Base-by-base conservation (phyloP, 768 basidiomycete genomes). In the Tulasnella sp. region DNA sequence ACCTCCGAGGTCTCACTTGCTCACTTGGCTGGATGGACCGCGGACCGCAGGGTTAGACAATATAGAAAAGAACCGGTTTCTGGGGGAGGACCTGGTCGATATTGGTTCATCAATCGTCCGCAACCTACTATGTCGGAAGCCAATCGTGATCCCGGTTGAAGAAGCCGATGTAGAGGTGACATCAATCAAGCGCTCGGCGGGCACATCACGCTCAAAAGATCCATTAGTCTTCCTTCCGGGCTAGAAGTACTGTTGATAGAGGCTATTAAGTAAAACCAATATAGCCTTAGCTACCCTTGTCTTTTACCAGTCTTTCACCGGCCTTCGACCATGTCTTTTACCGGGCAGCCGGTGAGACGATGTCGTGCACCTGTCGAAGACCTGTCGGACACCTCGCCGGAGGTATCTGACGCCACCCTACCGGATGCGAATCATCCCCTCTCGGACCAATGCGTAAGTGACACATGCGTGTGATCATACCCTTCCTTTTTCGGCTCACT, bases 241-340 rank as follows among this genome's bases (percentile, higher is more conserved):
- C 18, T 73, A 37, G 9, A 44, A 73, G 9, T 37, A 22, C 3
- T 72, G 16, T 72, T 5, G 0, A 73, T 44, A 73, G 1, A n/a
- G n/a, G n/a, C n/a, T 6, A 7, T 4, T 44, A 6, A 5, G 7
- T 37, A 37, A 6, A 14, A 41, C 18, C 7, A 44, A 14, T 6
- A 18, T 16, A 34, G 7, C 37, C n/a, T n/a, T n/a, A n/a, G n/a
- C n/a, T n/a, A n/a, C n/a, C 72, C 31, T 31, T 73, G 37, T 73
- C 72, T 73, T 73, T 73, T 73, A 73, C 72, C 31, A 0, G 72
- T 73, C 72, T 22, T 73, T 73, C 9, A 73, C 72, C 72, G 72
- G 72, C 37, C 72, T 0, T 73, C 22, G 72, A 73, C 72, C 46
- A 46, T 14, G 46, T 46, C 46, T 46, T 46, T 20, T 46, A 37